These are phyloP conservation scores for Tolypocladium ophioglossoides DNA, from an alignment of 2,329 filamentous ascomycete species.

Conservation along the genomic window DNA sequence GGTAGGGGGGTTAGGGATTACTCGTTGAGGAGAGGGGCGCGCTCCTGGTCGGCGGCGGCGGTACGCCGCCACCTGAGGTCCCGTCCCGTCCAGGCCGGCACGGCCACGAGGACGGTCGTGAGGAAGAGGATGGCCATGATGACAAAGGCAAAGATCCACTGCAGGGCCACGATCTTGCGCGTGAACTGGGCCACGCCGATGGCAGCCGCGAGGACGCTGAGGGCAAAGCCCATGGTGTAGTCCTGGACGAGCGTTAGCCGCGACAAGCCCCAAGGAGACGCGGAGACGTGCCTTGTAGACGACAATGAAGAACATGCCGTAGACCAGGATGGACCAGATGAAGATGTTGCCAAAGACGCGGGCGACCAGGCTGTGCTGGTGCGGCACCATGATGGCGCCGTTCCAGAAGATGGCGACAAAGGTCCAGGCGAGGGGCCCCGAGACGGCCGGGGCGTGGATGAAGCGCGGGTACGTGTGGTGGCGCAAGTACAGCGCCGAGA, in stretches of 20 bases:
- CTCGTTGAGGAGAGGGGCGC: constrained; percentile 50
- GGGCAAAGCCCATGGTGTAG: constrained; percentile 68
- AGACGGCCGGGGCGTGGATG: constrained; percentile 66
- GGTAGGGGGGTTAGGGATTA: constrained; percentile 1
- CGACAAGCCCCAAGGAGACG: too few relatives aligned
- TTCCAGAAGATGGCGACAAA: constrained; percentile 85
- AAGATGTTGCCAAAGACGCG: constrained; percentile 77
- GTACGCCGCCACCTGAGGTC: constrained; percentile 39
- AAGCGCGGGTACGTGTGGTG: constrained; percentile 61
- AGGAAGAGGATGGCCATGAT: constrained; percentile 71
- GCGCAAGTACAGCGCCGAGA: constrained; percentile 69
- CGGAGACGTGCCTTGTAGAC: constrained; percentile 57
- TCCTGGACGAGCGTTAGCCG: constrained; percentile 40
- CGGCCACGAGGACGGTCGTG: constrained; percentile 51
- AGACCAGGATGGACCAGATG: constrained; percentile 72
- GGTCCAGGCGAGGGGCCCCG: constrained; percentile 72
- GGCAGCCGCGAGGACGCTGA: constrained; percentile 62
- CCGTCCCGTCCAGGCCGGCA: constrained; percentile 52
- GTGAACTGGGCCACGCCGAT: constrained; percentile 71
- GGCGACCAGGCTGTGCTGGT: constrained; percentile 55
- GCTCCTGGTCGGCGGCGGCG: constrained; percentile 39
- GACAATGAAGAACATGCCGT: constrained; percentile 66
- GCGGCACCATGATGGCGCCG: constrained; percentile 69
- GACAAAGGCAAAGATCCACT: constrained; percentile 87
- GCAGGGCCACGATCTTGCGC: constrained; percentile 62